Conservation (phyloP, 768 basidiomycete species). For the Sistotremastrum niveocremeum region DNA sequence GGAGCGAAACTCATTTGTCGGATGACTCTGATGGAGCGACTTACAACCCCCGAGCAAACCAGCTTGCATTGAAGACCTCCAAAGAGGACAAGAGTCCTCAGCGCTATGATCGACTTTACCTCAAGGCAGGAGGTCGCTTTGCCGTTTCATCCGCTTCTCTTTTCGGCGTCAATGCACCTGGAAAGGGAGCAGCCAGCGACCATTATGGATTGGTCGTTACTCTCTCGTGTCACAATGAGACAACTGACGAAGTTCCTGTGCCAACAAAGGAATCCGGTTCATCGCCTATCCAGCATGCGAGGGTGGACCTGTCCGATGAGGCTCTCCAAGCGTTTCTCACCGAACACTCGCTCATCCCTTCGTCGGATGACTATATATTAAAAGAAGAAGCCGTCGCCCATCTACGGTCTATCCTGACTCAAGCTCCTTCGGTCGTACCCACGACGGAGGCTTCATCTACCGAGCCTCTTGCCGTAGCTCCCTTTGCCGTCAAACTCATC, state of each 20-base stretch:
- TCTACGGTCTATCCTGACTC: background rate
- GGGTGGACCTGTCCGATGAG: too few relatives aligned
- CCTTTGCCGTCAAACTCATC: slow-evolving; percentile 1
- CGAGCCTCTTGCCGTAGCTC: background rate
- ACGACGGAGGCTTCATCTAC: background rate
- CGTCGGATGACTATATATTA: background rate
- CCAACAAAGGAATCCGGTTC: background rate
- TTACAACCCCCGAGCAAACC: slow-evolving; percentile 9
- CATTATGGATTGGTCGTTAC: slow-evolving; percentile 5
- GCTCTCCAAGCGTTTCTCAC: too few relatives aligned
- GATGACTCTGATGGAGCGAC: slow-evolving; percentile 7
- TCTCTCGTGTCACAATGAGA: background rate
- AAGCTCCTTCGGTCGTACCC: background rate
- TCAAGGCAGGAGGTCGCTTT: slow-evolving; percentile 2
- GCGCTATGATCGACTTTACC: slow-evolving; percentile 11
- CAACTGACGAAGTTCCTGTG: too few relatives aligned
- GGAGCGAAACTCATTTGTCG: background rate
- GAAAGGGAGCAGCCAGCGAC: slow-evolving; percentile 5
- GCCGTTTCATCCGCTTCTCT: background rate
- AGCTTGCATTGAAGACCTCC: slow-evolving; percentile 8
- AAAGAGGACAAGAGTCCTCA: slow-evolving; percentile 6
- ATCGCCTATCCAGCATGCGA: background rate
- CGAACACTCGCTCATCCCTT: background rate
- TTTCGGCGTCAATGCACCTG: slow-evolving; percentile 1
- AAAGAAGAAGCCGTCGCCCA: background rate